phyloP scores from a whole-genome alignment of 2,329 filamentous ascomycete genomes.

The Fusarium tupiense region DNA sequence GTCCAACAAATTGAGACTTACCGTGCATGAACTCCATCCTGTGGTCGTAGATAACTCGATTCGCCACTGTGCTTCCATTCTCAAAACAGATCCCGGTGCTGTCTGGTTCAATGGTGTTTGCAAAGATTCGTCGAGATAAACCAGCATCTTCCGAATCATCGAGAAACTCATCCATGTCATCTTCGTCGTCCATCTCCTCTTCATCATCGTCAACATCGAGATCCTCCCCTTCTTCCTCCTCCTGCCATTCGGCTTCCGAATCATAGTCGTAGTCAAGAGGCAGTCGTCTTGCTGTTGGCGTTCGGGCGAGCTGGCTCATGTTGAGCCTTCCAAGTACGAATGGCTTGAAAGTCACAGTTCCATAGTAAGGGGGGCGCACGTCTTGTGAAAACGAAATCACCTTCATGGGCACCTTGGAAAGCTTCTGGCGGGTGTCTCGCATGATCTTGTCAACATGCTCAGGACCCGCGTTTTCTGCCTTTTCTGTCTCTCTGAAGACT shows the following conservation, averaged over 20 bases:
- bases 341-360: conserved; percentile 73
- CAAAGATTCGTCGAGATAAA: conserved; percentile 64
- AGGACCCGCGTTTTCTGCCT: conserved; percentile 49
- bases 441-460: conserved; percentile 48
- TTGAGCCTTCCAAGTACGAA: conserved; percentile 55
- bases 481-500: conserved; percentile 60
- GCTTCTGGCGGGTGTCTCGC: conserved; percentile 49
- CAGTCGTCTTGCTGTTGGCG: conserved; percentile 65
- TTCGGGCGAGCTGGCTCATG: conserved; percentile 61
- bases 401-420: conserved; percentile 70
- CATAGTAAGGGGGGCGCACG: conserved; percentile 75
- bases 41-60: conserved; percentile 65
- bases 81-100: conserved; percentile 89
- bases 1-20: conserved; percentile 52
- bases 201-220: conserved; percentile 73
- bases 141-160: conserved; percentile 83
- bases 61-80: conserved; percentile 59
- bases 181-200: conserved; percentile 78
- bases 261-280: conserved; percentile 84
- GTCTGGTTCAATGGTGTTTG: conserved; percentile 78
- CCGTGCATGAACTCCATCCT: conserved; percentile 79
- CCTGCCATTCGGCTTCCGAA: conserved; percentile 88
- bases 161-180: conserved; percentile 89
- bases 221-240: conserved; percentile 77
- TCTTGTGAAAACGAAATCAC: conserved; percentile 70